Conservation (phyloP, 768 basidiomycete species). For the Rossbeevera mucosa region DNA sequence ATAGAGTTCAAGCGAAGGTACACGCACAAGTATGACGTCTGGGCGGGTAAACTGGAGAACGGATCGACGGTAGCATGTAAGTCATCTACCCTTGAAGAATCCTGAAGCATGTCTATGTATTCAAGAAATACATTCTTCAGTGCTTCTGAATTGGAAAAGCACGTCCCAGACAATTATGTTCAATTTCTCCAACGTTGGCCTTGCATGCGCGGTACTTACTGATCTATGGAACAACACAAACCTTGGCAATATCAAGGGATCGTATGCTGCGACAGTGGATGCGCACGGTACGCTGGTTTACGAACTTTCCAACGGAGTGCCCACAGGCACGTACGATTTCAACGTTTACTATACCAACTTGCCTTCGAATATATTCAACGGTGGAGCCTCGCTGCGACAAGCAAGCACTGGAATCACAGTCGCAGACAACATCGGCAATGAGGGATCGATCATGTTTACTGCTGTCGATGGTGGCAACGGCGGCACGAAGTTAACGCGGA, state of each 20-base stretch:
- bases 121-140: background rate
- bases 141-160: conserved; percentile 9
- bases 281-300: conserved; percentile 8
- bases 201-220: conserved; percentile 2
- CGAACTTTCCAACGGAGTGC: background rate
- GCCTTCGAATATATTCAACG: conserved; percentile 1
- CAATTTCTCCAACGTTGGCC: conserved; percentile 2
- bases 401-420: background rate
- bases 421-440: background rate
- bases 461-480: conserved; percentile 7
- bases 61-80: conserved; percentile 10
- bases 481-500: background rate
- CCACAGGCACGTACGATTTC: background rate
- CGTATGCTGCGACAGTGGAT: background rate
- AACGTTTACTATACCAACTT: background rate
- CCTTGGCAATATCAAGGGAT: background rate
- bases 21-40: conserved; percentile 8
- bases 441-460: conserved; percentile 2
- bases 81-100: background rate
- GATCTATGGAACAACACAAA: conserved; percentile 5
- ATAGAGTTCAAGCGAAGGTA: conserved; percentile 9
- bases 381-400: background rate
- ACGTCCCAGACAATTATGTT: background rate
- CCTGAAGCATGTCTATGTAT: background rate
- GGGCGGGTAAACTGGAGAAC: conserved; percentile 5